phyloP scores from a whole-genome alignment of 2,329 filamentous ascomycete genomes.

The Colletotrichum costaricense region DNA sequence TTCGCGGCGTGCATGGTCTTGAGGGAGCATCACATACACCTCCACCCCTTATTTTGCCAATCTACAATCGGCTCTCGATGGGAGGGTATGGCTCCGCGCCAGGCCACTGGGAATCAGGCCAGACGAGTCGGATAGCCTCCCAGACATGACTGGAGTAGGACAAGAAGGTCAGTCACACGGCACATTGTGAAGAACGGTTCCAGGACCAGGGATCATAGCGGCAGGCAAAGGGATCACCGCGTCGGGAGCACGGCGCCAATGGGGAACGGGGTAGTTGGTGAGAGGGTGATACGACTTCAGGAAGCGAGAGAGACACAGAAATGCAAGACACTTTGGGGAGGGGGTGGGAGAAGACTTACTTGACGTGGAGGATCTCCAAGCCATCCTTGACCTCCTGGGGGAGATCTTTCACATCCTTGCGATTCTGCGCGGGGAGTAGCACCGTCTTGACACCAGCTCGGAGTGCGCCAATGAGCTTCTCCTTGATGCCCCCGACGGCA shows the following conservation, averaged over 20 bases:
- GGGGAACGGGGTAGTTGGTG: conserved; percentile 23
- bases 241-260: conserved; percentile 34
- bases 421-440: conserved; percentile 86
- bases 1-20: neutral
- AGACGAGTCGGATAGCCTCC: conserved; percentile 91
- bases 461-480: conserved; percentile 95
- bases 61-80: conserved; percentile 83
- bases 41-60: neutral
- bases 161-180: conserved; percentile 36
- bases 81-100: conserved; percentile 75
- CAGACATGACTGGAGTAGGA: conserved; percentile 78
- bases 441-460: conserved; percentile 96
- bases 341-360: conserved; percentile 64
- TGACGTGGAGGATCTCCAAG: conserved; percentile 88
- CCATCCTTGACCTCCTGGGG: conserved; percentile 90
- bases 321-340: conserved; percentile 55
- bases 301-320: conserved; percentile 26
- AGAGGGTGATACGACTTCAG: conserved; percentile 31
- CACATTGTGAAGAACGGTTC: conserved; percentile 30
- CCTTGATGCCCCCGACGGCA: conserved; percentile 97
- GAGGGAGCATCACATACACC: neutral
- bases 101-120: conserved; percentile 91
- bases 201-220: conserved; percentile 9
- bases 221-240: conserved; percentile 23
- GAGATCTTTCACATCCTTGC: conserved; percentile 91